Base-by-base conservation (phyloP, 371 early-diverging fungal genomes). In the Rhizopus sp. region DNA sequence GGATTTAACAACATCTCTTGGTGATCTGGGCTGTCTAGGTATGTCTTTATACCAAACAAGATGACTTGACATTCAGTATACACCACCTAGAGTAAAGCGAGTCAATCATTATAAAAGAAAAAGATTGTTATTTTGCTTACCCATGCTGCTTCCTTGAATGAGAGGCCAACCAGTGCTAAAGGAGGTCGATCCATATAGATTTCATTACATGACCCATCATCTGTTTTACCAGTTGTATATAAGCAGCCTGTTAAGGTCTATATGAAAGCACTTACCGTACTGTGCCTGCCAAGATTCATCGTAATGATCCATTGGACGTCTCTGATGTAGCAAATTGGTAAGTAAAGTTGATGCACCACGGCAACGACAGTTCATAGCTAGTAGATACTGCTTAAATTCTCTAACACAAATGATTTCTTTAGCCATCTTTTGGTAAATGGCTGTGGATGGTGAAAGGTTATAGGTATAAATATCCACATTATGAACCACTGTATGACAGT, bases 281-380 rank as follows among this genome's bases (percentile, higher is more conserved):
- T 89, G 89, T 6, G 88, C 87, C 56, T 83, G 76, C 92, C 92
- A 91, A 0, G 88, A 84, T 40, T 85, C 78, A 38, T 83, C 77
- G 52, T 88, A 89, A 15, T 62, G 63, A 46, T 83, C 73, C 53
- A 73, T 65, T 1, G 88, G 86, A 45, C 80, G 67, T 42, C 85
- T 75, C 40, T 84, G 83, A 50, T 83, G 83, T 2, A 92, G 52
- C 13, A 92, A 64, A 59, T 90, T 92, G 16, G 88, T 77, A 35
- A 90, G 62, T 16, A 92, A 44, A 7, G 89, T 88, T 0, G 87
- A 82, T 0, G 83, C 79, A 6, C 90, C 92, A 3, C 80, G 75
- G 53, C 88, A 88, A 4, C 88, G 69, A 44, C 86, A 85, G 46
- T 82, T 87, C 68, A 87, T 83, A 0, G 80, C 89, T 5, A 91